Percentiles rank a stretch among this genome's conserved stretches.
phyloP scores from a whole-genome alignment of 331 rosid genomes.

The Dryas integrifolia region DNA sequence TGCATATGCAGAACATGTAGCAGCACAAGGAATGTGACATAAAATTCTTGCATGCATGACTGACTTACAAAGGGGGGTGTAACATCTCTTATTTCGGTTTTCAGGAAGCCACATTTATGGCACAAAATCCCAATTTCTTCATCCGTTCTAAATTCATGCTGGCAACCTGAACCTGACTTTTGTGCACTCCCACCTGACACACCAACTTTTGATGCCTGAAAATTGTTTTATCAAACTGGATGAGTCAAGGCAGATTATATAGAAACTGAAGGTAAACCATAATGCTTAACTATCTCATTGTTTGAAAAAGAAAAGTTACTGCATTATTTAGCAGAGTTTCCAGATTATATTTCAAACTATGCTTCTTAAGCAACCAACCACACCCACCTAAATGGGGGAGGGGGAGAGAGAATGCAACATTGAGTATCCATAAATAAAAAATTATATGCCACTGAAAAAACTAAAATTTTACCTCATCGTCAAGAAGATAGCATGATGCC shows the following conservation, averaged over 20 bases:
- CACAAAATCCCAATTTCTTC: slow-evolving; percentile 84
- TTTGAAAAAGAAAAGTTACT: too few relatives aligned
- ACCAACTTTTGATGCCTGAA: slow-evolving; percentile 52
- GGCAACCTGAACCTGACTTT: slow-evolving; percentile 38
- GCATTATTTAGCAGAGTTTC: too few relatives aligned
- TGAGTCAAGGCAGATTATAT: slow-evolving; percentile 16
- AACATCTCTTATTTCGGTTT: slow-evolving; percentile 59
- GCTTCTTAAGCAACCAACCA: too few relatives aligned
- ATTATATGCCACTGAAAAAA: slow-evolving; percentile 3
- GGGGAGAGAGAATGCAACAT: too few relatives aligned
- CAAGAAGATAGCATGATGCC: slow-evolving; percentile 65
- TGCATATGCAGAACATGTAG: background rate
- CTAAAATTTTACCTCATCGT: slow-evolving; percentile 53
- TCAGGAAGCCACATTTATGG: slow-evolving; percentile 62
- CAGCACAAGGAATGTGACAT: slow-evolving; percentile 9
- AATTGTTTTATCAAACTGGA: slow-evolving; percentile 28
- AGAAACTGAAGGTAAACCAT: background rate
- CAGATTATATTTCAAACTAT: too few relatives aligned
- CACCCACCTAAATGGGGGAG: too few relatives aligned
- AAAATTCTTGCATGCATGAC: slow-evolving; percentile 3
- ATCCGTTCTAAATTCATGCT: slow-evolving; percentile 55
- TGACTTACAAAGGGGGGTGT: slow-evolving; percentile 81
- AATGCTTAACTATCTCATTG: background rate
- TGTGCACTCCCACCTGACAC: slow-evolving; percentile 15
- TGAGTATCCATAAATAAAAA: background rate